A percentile compares a stretch with the other conserved stretches of the same genome.
These are phyloP conservation scores for Arachnomyces sp. DNA, from an alignment of 2,329 filamentous ascomycete species.

Conservation along the genomic window DNA sequence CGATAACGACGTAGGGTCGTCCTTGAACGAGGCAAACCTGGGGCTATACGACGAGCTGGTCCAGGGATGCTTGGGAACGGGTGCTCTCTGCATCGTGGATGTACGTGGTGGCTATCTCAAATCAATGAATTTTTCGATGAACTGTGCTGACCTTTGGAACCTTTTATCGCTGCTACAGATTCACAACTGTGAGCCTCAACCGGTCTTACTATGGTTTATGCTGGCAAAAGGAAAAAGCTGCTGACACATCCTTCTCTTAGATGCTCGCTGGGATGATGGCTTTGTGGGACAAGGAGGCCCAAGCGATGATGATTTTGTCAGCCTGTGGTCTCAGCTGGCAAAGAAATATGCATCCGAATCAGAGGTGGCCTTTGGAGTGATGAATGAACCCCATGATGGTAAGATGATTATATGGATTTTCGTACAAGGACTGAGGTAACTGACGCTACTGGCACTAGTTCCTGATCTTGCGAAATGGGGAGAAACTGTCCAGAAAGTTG, in stretches of 20 bases:
- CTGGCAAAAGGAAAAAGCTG: no score
- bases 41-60: slow-evolving; percentile 50
- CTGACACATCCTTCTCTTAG: slow-evolving; percentile 22
- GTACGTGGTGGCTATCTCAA: slow-evolving; percentile 13
- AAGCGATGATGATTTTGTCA: slow-evolving; percentile 50
- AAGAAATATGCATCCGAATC: slow-evolving; percentile 48
- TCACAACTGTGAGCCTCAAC: no score
- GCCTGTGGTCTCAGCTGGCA: slow-evolving; percentile 53
- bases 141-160: no score
- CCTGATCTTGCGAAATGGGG: slow-evolving; percentile 53
- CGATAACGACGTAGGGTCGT: slow-evolving; percentile 44
- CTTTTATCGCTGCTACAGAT: no score
- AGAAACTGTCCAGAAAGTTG: slow-evolving; percentile 52
- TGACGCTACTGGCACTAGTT: slow-evolving; percentile 4
- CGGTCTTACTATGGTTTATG: no score
- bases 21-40: slow-evolving; percentile 43
- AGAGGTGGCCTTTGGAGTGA: slow-evolving; percentile 56
- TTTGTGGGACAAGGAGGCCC: slow-evolving; percentile 60
- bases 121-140: no score
- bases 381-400: slow-evolving; percentile 61
- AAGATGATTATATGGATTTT: slow-evolving; percentile 1
- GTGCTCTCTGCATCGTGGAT: slow-evolving; percentile 54
- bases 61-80: slow-evolving; percentile 49
- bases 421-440: background rate
- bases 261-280: slow-evolving; percentile 52